phyloP scores from a whole-genome alignment of 2,329 filamentous ascomycete species.

The Alternaria viburni region DNA sequence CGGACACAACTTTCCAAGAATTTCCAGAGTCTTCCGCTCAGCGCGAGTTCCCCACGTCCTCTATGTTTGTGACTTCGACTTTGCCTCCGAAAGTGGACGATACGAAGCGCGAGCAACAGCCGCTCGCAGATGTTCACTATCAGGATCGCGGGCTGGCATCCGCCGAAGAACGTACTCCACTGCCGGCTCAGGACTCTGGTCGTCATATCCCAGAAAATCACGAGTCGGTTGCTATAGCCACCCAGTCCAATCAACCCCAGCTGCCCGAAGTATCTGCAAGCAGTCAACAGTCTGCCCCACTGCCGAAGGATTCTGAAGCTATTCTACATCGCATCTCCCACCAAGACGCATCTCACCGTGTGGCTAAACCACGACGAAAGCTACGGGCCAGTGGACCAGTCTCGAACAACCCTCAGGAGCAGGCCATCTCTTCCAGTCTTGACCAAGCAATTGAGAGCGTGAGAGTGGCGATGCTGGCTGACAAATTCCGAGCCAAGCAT shows the following conservation, averaged over 20 bases:
- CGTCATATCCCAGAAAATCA: neutral
- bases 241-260: neutral
- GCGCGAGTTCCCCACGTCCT: neutral
- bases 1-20: neutral
- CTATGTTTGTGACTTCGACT: neutral
- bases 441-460: constrained; percentile 14
- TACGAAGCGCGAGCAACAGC: neutral
- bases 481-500: constrained; percentile 16
- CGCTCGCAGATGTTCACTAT: neutral
- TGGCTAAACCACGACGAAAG: constrained; percentile 19
- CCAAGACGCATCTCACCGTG: neutral
- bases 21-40: neutral
- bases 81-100: neutral
- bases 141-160: neutral
- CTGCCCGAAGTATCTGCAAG: neutral
- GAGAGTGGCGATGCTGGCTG: constrained; percentile 13
- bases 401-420: neutral
- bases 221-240: neutral
- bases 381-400: neutral
- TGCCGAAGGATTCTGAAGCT: neutral
- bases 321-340: neutral
- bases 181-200: neutral
- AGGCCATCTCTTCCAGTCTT: neutral
- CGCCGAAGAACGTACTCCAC: neutral
- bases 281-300: neutral